phyloP scores from a whole-genome alignment of 2,329 filamentous ascomycete species.

The Phaeosphaeriaceae sp. region DNA sequence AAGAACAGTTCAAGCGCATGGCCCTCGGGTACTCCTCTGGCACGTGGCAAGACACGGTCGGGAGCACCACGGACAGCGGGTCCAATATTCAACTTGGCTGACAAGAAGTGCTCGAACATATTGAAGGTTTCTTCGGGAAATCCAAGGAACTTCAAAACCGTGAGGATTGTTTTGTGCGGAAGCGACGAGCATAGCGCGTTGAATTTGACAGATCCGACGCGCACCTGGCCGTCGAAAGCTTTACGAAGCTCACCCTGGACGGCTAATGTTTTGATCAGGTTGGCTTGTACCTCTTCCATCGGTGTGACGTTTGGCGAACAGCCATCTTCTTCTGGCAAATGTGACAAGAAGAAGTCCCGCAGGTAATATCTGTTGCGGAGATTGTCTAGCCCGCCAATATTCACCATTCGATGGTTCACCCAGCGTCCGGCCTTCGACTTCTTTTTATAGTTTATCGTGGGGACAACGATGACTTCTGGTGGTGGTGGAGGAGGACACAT shows the following conservation, averaged over 20 bases:
- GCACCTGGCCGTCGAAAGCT: slow-evolving; percentile 22
- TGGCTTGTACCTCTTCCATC: slow-evolving; percentile 22
- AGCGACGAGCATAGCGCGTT: slow-evolving; percentile 65
- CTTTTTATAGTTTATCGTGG: no score
- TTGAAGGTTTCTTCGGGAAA: slow-evolving; percentile 62
- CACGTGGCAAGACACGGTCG: slow-evolving; percentile 23
- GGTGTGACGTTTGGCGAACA: slow-evolving; percentile 9
- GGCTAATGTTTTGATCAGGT: slow-evolving; percentile 34
- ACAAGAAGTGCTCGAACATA: slow-evolving; percentile 64
- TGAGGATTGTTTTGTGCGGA: slow-evolving; percentile 65
- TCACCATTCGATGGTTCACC: neutral
- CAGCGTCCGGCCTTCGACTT: no score
- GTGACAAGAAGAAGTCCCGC: slow-evolving; percentile 33
- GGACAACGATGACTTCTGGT: neutral
- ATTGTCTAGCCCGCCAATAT: slow-evolving; percentile 8
- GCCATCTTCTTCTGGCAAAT: slow-evolving; percentile 24
- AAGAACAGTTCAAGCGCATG: slow-evolving; percentile 35
- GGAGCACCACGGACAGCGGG: slow-evolving; percentile 24
- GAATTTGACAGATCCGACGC: slow-evolving; percentile 23
- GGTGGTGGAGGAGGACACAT: slow-evolving; percentile 16
- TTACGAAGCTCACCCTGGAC: slow-evolving; percentile 28
- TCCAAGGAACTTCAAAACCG: slow-evolving; percentile 65
- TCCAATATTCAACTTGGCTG: slow-evolving; percentile 31
- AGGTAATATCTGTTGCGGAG: slow-evolving; percentile 24
- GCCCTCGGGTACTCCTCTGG: slow-evolving; percentile 26